Evolutionary conservation across 148 eudicot species (phyloP), one percentile per base, ranked within the genome.

Genomic region (Vaccinium vitisidaea): DNA sequence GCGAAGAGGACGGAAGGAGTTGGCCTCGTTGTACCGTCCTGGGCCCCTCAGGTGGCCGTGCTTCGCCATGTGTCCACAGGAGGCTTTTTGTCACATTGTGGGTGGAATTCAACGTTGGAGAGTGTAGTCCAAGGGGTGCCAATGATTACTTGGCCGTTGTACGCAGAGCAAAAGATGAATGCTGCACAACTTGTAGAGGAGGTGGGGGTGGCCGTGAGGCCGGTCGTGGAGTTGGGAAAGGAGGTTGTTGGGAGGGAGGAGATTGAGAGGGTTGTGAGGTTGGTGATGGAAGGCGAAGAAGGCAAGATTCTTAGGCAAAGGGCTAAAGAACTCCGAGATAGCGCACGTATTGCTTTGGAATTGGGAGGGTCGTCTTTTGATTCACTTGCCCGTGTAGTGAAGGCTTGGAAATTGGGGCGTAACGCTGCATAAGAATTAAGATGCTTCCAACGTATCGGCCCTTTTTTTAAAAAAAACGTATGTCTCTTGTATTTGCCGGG

Each of bases 151-250:
- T 83, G 85, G 88, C 88, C 85, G 50, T 53, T 86, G 11, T 86
- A 86, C 15, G 88, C 88, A 8, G 88, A 86, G 85, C 86, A 86
- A 56, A 83, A 77, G 73, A 86, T 83, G 88, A 86, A 86, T 18
- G 84, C 88, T 13, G 23, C 82, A 13, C 32, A 76, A 46, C 23
- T 87, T 19, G 70, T 8, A 50, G 82, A 43, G 81, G 88, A 87
- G 32, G 71, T 43, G 0, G 84, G 84, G 82, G 82, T 84, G 70
- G 88, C 86, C 3, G 77, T 81, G 30, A 75, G 54, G 86, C 30
- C 59, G 39, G n/a, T 8, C 71, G 81, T 43, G 74, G 55, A 39
- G 59, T 8, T 14, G 1, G 82, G 80, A 7, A 78, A 27, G 48
- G 43, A 13, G 27, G 80, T 80, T 58, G 36, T 84, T 1, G 82